Evolutionary conservation across 208 protist species (phyloP), one percentile per base, ranked within the genome.

Genomic region (Trypanosoma avium): DNA sequence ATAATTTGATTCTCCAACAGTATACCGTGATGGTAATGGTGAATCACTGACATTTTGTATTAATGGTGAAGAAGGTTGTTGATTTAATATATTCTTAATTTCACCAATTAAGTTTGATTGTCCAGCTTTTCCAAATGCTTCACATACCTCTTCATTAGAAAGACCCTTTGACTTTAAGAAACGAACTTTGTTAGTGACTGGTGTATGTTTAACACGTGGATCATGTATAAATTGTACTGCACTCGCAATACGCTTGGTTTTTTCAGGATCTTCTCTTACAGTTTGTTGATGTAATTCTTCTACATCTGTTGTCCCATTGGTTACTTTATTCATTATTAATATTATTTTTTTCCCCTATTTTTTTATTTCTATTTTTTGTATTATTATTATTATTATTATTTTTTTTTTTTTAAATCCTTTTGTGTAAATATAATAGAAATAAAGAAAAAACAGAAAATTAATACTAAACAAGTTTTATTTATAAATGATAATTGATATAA

Each of bases 101-200:
- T 84, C 75, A 47, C 84, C 73, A 24, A 77, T 27, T 19, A 82
- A 74, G 9, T 84, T 68, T 2, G 53, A 15, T 59, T 82, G 68
- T 6, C 86, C 86, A 32, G 73, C 60, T 56, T 85, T 78, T 7
- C 49, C 26, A 70, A 93, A 90, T 15, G 85, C 85, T 55, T 81
- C 69, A 38, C 54, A 48, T 22, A 96, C 87, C 54, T 94, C 80
- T n/a, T 73, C 75, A 12, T 71, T 43, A 2, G 81, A 75, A 12
- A 96, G 60, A 24, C 81, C 82, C 66, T 94, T 93, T 4, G 71
- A 73, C 45, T 79, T 88, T 15, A 96, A 73, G 61, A 96, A 96
- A 3, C 52, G 61, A 48, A 96, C 82, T 59, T 90, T 85, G 24
- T 71, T 74, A 19, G 84, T 68, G 12, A 78, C 17, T 13, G 86